Evolutionary conservation across 1,284 basidiomycete genomes (phyloP).

Genomic region (Leccinum huronense): DNA sequence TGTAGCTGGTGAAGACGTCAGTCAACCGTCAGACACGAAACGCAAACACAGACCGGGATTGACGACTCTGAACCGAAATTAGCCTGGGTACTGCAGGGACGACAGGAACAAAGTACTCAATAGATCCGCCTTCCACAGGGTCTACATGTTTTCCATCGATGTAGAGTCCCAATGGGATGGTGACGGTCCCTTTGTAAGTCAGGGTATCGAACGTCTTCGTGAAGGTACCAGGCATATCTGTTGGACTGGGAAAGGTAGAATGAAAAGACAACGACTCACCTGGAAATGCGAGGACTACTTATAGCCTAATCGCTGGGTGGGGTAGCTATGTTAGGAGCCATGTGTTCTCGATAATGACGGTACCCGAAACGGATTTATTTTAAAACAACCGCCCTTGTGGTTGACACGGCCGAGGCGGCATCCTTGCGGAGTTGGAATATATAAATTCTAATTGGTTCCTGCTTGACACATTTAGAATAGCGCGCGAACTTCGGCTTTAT

Average conservation of each 20-base stretch:
- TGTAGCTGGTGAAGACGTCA: slow-evolving; percentile 19
- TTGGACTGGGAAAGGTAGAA: not conserved
- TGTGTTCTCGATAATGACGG: not conserved
- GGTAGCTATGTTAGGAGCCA: not conserved
- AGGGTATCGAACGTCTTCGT: slow-evolving; percentile 25
- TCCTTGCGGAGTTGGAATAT: not conserved
- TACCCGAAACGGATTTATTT: not conserved
- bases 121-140: slow-evolving; percentile 21
- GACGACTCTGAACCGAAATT: slow-evolving; percentile 19
- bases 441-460: not conserved
- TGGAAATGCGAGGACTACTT: slow-evolving; percentile 2
- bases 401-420: not conserved
- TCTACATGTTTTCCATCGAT: slow-evolving; percentile 31
- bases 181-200: slow-evolving; percentile 27
- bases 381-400: not conserved
- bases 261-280: slow-evolving; percentile 1
- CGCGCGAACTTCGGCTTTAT: not conserved
- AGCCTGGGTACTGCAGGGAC: not conserved
- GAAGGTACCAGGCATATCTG: slow-evolving; percentile 24
- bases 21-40: not conserved
- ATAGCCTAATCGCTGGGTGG: slow-evolving; percentile 1
- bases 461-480: not conserved
- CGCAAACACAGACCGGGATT: slow-evolving; percentile 22
- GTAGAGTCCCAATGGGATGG: slow-evolving; percentile 29
- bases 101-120: slow-evolving; percentile 23